Conservation (phyloP, 768 basidiomycete species). For the Ramaria sp. region DNA sequence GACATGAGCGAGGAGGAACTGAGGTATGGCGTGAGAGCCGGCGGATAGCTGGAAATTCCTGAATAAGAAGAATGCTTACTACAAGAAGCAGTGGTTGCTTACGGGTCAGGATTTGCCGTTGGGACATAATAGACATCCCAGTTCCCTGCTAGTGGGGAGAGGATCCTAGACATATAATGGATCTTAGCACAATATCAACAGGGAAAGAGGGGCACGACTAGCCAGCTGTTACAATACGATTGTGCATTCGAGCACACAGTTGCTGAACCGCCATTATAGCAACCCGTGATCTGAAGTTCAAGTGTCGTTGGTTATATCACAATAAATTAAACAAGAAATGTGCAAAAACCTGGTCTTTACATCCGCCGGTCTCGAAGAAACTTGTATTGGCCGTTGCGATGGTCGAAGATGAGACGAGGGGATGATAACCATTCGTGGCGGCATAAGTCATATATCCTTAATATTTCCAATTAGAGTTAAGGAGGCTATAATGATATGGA, state of each 20-base stretch:
- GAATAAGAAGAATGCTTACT: neutral
- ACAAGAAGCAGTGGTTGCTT: neutral
- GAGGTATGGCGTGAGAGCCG: constrained; percentile 25
- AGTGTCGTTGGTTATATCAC: neutral
- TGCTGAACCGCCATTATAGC: constrained; percentile 38
- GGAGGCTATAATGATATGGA: neutral
- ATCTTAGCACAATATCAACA: neutral
- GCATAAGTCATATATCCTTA: constrained; percentile 43
- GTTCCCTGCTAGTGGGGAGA: constrained; percentile 42
- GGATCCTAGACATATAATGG: constrained; percentile 21
- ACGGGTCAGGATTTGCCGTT: constrained; percentile 29
- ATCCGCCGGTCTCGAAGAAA: constrained; percentile 35
- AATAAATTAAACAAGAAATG: neutral
- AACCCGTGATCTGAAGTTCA: constrained; percentile 36
- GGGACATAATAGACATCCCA: constrained; percentile 48
- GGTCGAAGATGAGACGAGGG: constrained; percentile 35
- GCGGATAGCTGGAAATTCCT: constrained; percentile 27
- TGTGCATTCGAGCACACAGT: constrained; percentile 47
- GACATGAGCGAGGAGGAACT: constrained; percentile 12
- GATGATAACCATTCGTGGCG: constrained; percentile 43
- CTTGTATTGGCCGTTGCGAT: constrained; percentile 33
- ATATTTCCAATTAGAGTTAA: neutral
- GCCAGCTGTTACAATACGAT: constrained; percentile 42
- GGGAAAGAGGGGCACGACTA: neutral
- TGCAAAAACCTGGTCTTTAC: constrained; percentile 33